These are phyloP conservation scores for Phytophthora podocarpi DNA, from an alignment of 352 stramenopile species.

Conservation along the genomic window DNA sequence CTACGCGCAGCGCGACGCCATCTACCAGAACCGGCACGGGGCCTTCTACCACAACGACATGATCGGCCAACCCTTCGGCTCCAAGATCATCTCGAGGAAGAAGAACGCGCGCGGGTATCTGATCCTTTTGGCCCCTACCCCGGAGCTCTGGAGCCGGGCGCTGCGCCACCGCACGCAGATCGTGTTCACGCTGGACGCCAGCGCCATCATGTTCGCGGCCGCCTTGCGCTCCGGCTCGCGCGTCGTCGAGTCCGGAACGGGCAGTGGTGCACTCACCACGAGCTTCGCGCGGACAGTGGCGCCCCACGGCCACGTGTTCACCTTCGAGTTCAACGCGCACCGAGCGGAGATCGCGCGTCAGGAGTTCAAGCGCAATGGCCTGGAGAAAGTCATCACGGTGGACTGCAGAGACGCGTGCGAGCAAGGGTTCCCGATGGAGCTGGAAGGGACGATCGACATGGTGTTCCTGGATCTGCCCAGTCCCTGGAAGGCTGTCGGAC, in stretches of 20 bases:
- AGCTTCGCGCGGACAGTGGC: slow-evolving; percentile 91
- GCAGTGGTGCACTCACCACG: slow-evolving; percentile 93
- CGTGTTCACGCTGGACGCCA: slow-evolving; percentile 96
- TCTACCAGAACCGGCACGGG: slow-evolving; percentile 97
- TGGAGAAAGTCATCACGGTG: slow-evolving; percentile 92
- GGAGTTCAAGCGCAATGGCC: slow-evolving; percentile 94
- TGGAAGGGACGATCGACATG: slow-evolving; percentile 88
- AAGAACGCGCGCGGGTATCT: slow-evolving; percentile 88
- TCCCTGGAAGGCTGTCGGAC: slow-evolving; percentile 95
- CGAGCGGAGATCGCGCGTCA: slow-evolving; percentile 91
- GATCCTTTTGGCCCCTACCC: slow-evolving; percentile 95
- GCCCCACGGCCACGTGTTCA: slow-evolving; percentile 93
- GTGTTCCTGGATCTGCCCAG: slow-evolving; percentile 98
- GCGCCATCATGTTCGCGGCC: slow-evolving; percentile 92
- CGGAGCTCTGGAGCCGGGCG: slow-evolving; percentile 96
- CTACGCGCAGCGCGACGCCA: slow-evolving; percentile 90
- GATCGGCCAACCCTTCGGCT: slow-evolving; percentile 88
- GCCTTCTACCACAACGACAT: slow-evolving; percentile 98
- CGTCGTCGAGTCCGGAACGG: slow-evolving; percentile 93
- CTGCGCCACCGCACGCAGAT: slow-evolving; percentile 96
- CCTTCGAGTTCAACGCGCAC: slow-evolving; percentile 98
- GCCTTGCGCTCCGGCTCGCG: slow-evolving; percentile 90
- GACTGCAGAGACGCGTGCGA: slow-evolving; percentile 96
- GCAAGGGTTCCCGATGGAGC: slow-evolving; percentile 76
- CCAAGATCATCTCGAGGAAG: slow-evolving; percentile 72